phyloP scores from a whole-genome alignment of 2,329 filamentous ascomycete species.

The Penicillium italicum region DNA sequence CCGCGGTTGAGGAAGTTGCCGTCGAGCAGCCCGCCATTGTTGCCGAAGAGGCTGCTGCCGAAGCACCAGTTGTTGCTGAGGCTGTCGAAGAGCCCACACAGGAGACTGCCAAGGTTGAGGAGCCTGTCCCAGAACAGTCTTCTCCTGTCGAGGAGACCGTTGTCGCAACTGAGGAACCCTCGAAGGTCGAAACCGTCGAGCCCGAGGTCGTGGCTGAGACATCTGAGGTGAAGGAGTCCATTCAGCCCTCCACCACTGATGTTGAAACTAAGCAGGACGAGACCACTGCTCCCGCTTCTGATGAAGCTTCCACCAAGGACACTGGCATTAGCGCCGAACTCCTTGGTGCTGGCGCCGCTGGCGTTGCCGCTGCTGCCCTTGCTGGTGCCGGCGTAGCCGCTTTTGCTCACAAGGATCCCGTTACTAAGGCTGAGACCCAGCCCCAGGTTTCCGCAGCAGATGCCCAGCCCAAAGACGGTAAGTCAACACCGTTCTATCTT shows the following conservation, averaged over 20 bases:
- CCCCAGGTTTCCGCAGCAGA: constrained; percentile 15
- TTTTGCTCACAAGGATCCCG: constrained; percentile 13
- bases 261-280: constrained; percentile 9
- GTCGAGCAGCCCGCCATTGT: neutral
- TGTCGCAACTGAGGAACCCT: neutral
- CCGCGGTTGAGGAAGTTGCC: neutral
- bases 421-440: constrained; percentile 15
- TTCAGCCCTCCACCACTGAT: neutral
- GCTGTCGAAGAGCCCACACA: neutral
- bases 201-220: neutral
- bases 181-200: neutral
- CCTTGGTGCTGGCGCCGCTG: constrained; percentile 28
- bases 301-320: constrained; percentile 17
- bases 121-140: neutral
- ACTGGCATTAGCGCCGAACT: constrained; percentile 21
- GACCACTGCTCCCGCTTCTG: neutral
- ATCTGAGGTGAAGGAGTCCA: neutral
- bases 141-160: neutral
- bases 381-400: constrained; percentile 24
- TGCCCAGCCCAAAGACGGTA: constrained; percentile 22
- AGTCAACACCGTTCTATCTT: constrained; percentile 18
- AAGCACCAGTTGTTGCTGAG: neutral
- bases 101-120: neutral
- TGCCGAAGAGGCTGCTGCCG: neutral
- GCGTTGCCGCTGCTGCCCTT: constrained; percentile 22